These are phyloP conservation scores for Daldinia caldariorum DNA, from an alignment of 495 filamentous ascomycete species.

Conservation along the genomic window DNA sequence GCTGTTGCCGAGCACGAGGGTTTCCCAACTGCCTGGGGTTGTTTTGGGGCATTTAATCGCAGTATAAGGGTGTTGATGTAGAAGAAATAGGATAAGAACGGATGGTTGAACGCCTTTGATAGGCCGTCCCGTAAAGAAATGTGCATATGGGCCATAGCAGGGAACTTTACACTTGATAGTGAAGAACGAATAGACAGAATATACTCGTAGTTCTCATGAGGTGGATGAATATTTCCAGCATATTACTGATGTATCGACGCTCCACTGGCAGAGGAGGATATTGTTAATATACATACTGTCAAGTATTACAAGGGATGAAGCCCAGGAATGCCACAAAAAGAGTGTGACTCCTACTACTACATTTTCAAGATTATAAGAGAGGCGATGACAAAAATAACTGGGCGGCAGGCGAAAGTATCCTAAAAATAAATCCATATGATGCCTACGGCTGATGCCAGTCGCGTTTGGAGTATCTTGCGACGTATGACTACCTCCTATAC, in stretches of 20 bases:
- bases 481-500: too few species aligned
- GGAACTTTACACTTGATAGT: background rate
- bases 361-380: background rate
- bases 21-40: background rate
- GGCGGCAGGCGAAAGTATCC: background rate
- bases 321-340: background rate
- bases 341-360: background rate
- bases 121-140: background rate
- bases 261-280: background rate
- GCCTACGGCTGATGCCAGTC: background rate
- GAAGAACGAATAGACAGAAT: background rate
- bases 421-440: constrained; percentile 4
- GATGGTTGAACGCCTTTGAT: background rate
- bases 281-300: background rate
- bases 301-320: background rate
- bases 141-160: background rate
- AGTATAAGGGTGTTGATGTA: background rate
- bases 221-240: background rate
- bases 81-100: background rate
- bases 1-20: background rate
- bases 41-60: background rate
- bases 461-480: background rate
- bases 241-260: background rate
- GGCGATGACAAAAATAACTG: background rate
- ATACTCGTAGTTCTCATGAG: background rate